Evolutionary conservation across 805 yeast genomes (phyloP), one percentile per base, ranked within the genome.

Genomic region (Wilhelminamyces savonicus): DNA sequence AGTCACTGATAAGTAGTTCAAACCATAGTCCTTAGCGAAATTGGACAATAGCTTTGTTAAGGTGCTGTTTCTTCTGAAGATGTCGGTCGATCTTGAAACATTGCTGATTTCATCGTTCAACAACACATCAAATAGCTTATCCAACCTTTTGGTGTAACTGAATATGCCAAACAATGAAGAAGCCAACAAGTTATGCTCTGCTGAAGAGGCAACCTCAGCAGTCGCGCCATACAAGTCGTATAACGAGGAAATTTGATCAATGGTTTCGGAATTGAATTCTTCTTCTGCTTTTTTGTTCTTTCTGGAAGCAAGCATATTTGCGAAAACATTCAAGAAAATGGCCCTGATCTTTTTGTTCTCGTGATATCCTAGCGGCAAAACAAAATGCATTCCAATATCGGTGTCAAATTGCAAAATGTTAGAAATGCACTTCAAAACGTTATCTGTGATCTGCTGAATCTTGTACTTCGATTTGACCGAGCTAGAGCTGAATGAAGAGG

Each of bases 341-440:
- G 79, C 62, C 36, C 92, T 62, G 17, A 84, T 77, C 30, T 76
- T 69, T 10, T 59, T 53, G 48, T 82, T 81, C 14, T 70, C 69
- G 43, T 84, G 84, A 44, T 77, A 83, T 0, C 94, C 92, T 49
- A 85, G 68, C 0, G 92, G 87, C 11, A 85, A 52, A 3, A 88
- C 86, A 50, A 74, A 75, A 30, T 75, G 76, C 43, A 86, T 59
- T 6, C 95, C 94, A 15, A 82, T 77, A 31, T 80, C 86, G 5
- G 80, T 76, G 44, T 86, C 86, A 4, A 84, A 69, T 41, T 74
- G 77, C 26, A 86, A 62, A 30, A 86, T 52, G 40, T 82, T 82
- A 2, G 87, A 76, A 28, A 85, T 61, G 13, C 83, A 76, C 14
- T 63, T 58, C 31, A 84, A 73, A 8, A 79, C 74, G 51, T 78